phyloP scores from a whole-genome alignment of 169 alveolate species.

The Cryptosporidium xiaoi region DNA sequence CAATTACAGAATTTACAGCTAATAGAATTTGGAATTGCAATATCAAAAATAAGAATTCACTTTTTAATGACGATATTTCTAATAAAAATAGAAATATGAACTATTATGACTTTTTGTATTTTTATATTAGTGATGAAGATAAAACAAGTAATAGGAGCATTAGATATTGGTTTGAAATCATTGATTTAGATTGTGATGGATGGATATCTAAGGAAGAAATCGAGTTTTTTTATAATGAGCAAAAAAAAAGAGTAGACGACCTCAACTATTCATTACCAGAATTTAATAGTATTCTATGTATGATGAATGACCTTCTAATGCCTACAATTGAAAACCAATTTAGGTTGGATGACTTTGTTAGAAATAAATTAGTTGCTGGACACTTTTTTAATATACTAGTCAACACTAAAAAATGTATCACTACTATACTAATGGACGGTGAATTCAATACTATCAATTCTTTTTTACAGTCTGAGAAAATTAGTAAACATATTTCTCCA shows the following conservation, averaged over 20 bases:
- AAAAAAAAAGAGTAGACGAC: slow-evolving; percentile 84
- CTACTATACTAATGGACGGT: slow-evolving; percentile 59
- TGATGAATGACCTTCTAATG: slow-evolving; percentile 67
- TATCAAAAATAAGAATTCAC: slow-evolving; percentile 83
- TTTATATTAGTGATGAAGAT: slow-evolving; percentile 88
- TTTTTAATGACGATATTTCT: slow-evolving; percentile 71
- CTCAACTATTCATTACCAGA: slow-evolving; percentile 77
- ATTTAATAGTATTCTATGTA: slow-evolving; percentile 52
- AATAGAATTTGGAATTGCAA: slow-evolving; percentile 87
- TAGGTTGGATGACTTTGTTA: slow-evolving; percentile 48
- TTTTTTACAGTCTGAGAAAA: background rate
- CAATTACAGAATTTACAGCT: slow-evolving; percentile 84
- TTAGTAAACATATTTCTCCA: slow-evolving; percentile 18
- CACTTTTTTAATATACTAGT: slow-evolving; percentile 59
- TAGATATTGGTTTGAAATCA: slow-evolving; percentile 87
- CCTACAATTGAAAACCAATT: slow-evolving; percentile 19
- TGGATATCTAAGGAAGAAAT: slow-evolving; percentile 83
- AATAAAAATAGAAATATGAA: slow-evolving; percentile 79
- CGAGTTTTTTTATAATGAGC: slow-evolving; percentile 89
- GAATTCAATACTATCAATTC: slow-evolving; percentile 37
- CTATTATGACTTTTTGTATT: slow-evolving; percentile 88
- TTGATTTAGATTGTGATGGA: slow-evolving; percentile 89
- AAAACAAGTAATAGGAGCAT: slow-evolving; percentile 84
- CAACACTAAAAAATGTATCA: slow-evolving; percentile 47
- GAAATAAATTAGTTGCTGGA: slow-evolving; percentile 53